Evolutionary conservation across 1,284 basidiomycete species (phyloP), one percentile per base, ranked within the genome.

Genomic region (Thelephora terrestris): DNA sequence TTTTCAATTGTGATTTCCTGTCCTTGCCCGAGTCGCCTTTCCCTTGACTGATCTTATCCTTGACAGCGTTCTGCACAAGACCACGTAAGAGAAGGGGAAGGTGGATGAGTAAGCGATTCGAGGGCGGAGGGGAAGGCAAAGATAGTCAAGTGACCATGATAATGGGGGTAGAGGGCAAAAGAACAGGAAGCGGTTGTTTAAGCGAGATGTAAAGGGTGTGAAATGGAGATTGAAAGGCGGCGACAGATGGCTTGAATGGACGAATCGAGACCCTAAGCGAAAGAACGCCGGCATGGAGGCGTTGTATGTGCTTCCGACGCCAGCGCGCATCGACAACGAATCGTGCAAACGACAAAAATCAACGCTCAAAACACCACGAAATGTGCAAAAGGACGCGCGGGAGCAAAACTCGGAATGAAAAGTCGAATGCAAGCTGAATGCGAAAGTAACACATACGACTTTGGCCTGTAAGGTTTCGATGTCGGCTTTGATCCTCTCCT

Each of bases 381-480:
- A 10, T 10, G 9, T 12, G 29, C 29, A 14, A 12, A 32, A 32
- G 29, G 24, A 24, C 18, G 43, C 18, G 44, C 42, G 46, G 21
- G 20, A 23, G 18, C 46, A 17, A 21, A 45, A 25, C 38, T 47
- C 23, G 52, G 47, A 45, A 29, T 35, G 27, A 20, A 39, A n/a
- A 34, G 24, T 47, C 5, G 9, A 32, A 14, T 10, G 29, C 7
- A 32, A 7, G 14, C 9, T 32, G 7, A 14, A 12, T 10, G 9
- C 29, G 12, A 32, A 12, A 32, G 14, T 10, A 12, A 32, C 9
- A 32, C 29, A 6, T 10, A 92, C 92, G 53, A 92, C 68, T 68
- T 91, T 85, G 34, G 66, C 64, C 67, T 94, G 90, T 45, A 91
- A 66, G 44, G 68, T 75, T 49, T 91, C 91, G 59, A 96, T 93